phyloP scores from a whole-genome alignment of 2,329 filamentous ascomycete species.

The Fusarium pseudocircinatum region DNA sequence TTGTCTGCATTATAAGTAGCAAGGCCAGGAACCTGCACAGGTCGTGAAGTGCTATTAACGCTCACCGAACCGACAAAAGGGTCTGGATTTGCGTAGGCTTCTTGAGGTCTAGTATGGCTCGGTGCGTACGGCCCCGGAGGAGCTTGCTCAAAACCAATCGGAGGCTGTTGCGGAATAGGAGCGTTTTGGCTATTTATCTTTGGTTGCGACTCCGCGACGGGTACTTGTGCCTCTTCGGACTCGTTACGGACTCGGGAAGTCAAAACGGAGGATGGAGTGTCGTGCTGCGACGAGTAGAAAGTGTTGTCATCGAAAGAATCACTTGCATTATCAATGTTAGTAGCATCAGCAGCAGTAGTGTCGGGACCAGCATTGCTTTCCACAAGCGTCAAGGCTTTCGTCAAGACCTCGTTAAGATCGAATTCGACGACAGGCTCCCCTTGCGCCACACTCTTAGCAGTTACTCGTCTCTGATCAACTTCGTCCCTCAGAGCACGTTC shows the following conservation, averaged over 20 bases:
- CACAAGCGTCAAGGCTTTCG: constrained; percentile 75
- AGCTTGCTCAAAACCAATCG: constrained; percentile 8
- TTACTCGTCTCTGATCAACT: constrained; percentile 68
- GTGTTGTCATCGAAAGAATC: constrained; percentile 93
- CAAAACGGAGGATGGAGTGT: constrained; percentile 71
- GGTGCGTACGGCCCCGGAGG: constrained; percentile 8
- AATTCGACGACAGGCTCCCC: constrained; percentile 70
- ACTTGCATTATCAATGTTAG: constrained; percentile 70
- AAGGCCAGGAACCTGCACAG: constrained; percentile 46
- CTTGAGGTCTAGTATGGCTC: constrained; percentile 11
- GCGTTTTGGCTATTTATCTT: constrained; percentile 14
- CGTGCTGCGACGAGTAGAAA: constrained; percentile 94
- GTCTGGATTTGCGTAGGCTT: constrained; percentile 9
- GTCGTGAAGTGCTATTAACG: constrained; percentile 22
- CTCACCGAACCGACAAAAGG: constrained; percentile 9
- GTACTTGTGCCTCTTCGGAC: constrained; percentile 46
- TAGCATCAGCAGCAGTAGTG: constrained; percentile 63
- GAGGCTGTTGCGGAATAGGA: constrained; percentile 9
- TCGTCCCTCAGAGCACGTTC: constrained; percentile 83
- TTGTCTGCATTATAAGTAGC: constrained; percentile 40
- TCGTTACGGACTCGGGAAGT: constrained; percentile 60
- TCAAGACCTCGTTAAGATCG: constrained; percentile 77
- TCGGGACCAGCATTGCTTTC: constrained; percentile 71
- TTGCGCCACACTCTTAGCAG: constrained; percentile 53
- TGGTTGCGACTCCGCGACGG: constrained; percentile 28